Evolutionary conservation across 495 filamentous ascomycete genomes (phyloP).

Genomic region (Niebla homalea): DNA sequence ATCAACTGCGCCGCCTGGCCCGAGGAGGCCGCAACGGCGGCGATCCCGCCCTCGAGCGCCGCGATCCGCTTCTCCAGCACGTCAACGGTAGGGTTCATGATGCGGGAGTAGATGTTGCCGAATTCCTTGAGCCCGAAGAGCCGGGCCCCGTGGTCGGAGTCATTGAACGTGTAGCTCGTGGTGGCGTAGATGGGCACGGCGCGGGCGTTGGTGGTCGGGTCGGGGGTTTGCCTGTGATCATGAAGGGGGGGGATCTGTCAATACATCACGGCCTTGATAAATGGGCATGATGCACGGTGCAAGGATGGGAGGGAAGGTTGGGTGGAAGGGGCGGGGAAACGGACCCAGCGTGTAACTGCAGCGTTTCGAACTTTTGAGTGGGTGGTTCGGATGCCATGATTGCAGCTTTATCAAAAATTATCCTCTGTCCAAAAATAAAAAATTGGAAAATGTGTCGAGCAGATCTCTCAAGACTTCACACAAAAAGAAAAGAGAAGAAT

Average conservation of each 20-base stretch:
- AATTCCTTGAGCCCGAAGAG: conserved; percentile 97
- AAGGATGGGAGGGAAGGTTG: not conserved
- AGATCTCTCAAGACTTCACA: too few species aligned
- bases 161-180: conserved; percentile 91
- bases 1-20: conserved; percentile 95
- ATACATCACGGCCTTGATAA: too few species aligned
- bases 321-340: conserved; percentile 12
- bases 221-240: conserved; percentile 56
- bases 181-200: conserved; percentile 96
- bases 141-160: conserved; percentile 89
- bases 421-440: too few species aligned
- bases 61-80: conserved; percentile 97
- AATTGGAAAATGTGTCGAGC: too few species aligned
- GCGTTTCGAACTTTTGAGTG: conserved; percentile 60
- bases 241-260: conserved; percentile 7
- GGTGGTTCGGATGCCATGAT: not conserved
- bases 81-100: conserved; percentile 97
- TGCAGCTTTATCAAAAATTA: not conserved
- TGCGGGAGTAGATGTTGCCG: conserved; percentile 95
- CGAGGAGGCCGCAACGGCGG: conserved; percentile 77
- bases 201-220: conserved; percentile 75
- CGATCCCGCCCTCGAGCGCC: conserved; percentile 86
- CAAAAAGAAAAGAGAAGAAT: not conserved
- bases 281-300: too few species aligned
- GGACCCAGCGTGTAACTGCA: conserved; percentile 94